Conservation (phyloP, 1,284 basidiomycete genomes). For the Malassezia sp. region DNA sequence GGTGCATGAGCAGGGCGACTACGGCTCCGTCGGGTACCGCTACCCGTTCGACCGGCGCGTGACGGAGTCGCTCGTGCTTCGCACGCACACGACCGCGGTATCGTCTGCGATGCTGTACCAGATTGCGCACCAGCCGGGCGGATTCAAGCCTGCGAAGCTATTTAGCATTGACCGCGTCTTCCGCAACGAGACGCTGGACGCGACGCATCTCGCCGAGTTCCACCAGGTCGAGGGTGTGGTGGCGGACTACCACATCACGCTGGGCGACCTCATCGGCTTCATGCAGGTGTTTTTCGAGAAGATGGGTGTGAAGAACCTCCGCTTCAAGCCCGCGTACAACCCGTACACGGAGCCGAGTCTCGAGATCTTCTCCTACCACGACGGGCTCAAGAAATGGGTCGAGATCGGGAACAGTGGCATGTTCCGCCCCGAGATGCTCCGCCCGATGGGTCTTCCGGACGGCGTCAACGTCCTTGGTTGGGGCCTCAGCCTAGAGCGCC, state of each 20-base stretch:
- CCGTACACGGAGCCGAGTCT: slow-evolving; percentile 68
- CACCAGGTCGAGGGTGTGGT: slow-evolving; percentile 99
- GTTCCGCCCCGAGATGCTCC: slow-evolving; percentile 97
- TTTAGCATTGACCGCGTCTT: slow-evolving; percentile 98
- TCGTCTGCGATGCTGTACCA: slow-evolving; percentile 83
- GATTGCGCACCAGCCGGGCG: slow-evolving; percentile 58
- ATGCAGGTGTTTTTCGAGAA: slow-evolving; percentile 72
- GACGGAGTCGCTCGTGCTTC: slow-evolving; percentile 77
- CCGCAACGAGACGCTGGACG: slow-evolving; percentile 96
- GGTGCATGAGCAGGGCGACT: slow-evolving; percentile 80
- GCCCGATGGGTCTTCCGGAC: slow-evolving; percentile 92
- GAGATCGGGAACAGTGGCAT: slow-evolving; percentile 80
- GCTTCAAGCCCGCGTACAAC: slow-evolving; percentile 96
- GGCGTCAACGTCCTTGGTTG: slow-evolving; percentile 94
- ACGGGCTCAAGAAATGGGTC: slow-evolving; percentile 86
- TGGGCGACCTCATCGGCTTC: slow-evolving; percentile 85
- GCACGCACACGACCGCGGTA: slow-evolving; percentile 94
- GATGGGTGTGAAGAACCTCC: slow-evolving; percentile 83
- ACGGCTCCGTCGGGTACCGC: slow-evolving; percentile 90
- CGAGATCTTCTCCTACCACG: slow-evolving; percentile 98
- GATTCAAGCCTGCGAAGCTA: slow-evolving; percentile 88
- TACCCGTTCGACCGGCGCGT: slow-evolving; percentile 92
- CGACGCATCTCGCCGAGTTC: slow-evolving; percentile 98
- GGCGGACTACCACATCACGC: slow-evolving; percentile 79
- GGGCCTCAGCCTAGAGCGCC: slow-evolving; percentile 87